Evolutionary conservation across 2,329 filamentous ascomycete genomes (phyloP).

Genomic region (Paracorniculantispora psalliotae): DNA sequence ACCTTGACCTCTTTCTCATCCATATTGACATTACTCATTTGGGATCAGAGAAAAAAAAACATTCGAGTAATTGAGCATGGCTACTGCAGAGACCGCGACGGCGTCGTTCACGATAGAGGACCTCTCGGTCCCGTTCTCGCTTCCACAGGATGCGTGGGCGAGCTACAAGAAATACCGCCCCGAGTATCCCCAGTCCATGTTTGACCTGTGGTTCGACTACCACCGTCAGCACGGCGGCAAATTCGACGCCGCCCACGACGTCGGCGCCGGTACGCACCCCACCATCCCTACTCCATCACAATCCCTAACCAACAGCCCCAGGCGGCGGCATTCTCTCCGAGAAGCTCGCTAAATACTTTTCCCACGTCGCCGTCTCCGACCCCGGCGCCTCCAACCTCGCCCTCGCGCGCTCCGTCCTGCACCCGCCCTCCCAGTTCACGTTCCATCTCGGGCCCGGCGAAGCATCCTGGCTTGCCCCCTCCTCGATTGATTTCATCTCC

Average conservation of each 20-base stretch:
- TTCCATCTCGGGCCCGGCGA: not conserved
- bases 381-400: not conserved
- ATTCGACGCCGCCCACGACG: not conserved
- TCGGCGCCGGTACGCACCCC: not conserved
- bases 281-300: not conserved
- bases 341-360: not conserved
- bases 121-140: not conserved
- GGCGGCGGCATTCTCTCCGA: not conserved
- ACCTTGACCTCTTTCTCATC: no score
- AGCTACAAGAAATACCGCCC: not conserved
- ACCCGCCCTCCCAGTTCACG: not conserved
- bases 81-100: not conserved
- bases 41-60: no score
- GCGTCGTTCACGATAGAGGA: not conserved
- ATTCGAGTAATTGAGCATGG: not conserved
- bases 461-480: not conserved
- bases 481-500: not conserved
- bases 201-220: not conserved
- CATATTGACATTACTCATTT: no score
- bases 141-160: not conserved
- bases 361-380: not conserved
- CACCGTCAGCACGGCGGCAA: not conserved
- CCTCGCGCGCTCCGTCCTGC: not conserved
- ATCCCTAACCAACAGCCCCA: not conserved
- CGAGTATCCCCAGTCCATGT: not conserved